Evolutionary conservation across 805 yeast genomes (phyloP), one percentile per base, ranked within the genome.

Genomic region (Hanseniaspora vineae): DNA sequence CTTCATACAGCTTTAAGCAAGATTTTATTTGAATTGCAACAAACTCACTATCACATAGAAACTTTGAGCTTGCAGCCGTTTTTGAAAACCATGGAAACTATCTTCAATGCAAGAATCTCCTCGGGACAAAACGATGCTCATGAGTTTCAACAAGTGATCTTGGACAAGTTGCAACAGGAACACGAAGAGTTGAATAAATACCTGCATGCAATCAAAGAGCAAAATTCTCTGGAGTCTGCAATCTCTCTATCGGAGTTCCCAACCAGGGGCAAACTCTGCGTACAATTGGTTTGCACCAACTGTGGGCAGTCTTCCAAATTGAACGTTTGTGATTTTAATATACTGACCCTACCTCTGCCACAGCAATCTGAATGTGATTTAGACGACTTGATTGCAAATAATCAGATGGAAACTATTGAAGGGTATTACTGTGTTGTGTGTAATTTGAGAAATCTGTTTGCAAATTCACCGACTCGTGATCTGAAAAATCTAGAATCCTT

Each of bases 101-200:
- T 84, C 14, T 84, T 81, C 65, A 75, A 79, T 48, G 80, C 89
- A 3, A 78, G 76, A 53, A 80, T 92, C 29, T 80, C 95, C 2
- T 68, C 83, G 35, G 77, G 76, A 43, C 98, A 92, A 62, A 95
- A 90, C 58, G 98, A 90, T 66, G 96, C 97, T 0, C 97, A 92
- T 56, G 98, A 90, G 58, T 70, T 92, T 52, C 75, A 90, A 31
- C 95, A 87, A 59, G 65, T 86, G 46, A 71, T 89, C 18, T 66
- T 90, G 19, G 95, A 89, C 56, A 80, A 90, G 0, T 67, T 92
- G 45, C 79, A 82, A 45, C 72, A 71, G 47, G 97, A 90, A 58
- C 71, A 75, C 53, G 55, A 67, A 10, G 65, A 64, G 42, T 50
- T 80, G 44, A 62, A 60, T 33, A 67, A 65, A 44, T 67, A 66